Base-by-base conservation (phyloP, 441 rosid genomes). In the Euphorbia corollata region DNA sequence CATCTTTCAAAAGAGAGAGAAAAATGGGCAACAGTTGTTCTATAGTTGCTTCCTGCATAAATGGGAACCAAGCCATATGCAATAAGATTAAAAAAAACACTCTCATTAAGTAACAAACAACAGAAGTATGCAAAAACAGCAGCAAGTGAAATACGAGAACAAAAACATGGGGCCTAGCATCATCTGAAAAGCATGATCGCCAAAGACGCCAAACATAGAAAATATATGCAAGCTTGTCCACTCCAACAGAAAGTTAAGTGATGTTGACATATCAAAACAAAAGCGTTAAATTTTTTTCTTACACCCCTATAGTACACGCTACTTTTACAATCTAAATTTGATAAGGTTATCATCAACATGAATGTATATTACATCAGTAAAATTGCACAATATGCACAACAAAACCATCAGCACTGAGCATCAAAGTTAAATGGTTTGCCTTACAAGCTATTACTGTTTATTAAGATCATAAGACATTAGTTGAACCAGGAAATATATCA, bases 21-120 rank as follows among this genome's bases (percentile, higher is more conserved):
- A 89, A 91, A 65, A 93, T 89, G 8, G 99, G 99, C 71, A 93
- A 89, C 68, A 93, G 93, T 67, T 93, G 99, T 82, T 91, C 89
- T 6, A 91, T 84, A 27, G 99, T 91, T 69, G 97, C 97, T 69
- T 86, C 97, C 99, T 93, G 75, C 80, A 77, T 68, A 53, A 68
- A 63, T 6, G 27, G 55, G 69, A 63, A 59, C 6, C 19, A 50
- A 3, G 34, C 56, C 24, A 67, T 36, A 63, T 18, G 8, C 39
- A 18, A 48, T 43, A 67, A 61, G 18, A n/a, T 38, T 27, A 27
- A 72, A 19, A 61, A 5, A 69, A 69, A 18, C 22, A 65, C 45
- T 61, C 68, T 63, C 58, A 30, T 24, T 1, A 39, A 64, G 45
- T 34, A 71, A 32, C 16, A 47, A 68, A 15, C 43, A 69, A 43